Evolutionary conservation across 2,329 filamentous ascomycete genomes (phyloP), one percentile per base, ranked within the genome.

Genomic region (Neocucurbitaria cava): DNA sequence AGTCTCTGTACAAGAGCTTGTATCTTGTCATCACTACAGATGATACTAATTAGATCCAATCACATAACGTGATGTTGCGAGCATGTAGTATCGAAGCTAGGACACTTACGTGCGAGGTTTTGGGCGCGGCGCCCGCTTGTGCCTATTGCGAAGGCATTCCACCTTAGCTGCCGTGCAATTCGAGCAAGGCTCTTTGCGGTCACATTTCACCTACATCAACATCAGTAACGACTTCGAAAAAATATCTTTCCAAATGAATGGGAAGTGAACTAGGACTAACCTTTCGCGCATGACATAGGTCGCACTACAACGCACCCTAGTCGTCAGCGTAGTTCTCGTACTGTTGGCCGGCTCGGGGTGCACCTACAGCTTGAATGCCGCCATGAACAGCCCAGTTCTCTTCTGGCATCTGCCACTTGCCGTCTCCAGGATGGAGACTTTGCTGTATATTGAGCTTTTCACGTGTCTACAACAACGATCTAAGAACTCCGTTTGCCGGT

Each of bases 181-280:
- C 24, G 59, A 58, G 41, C 72, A 74, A 30, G 72, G 72, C 17
- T 72, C 68, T 41, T 72, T 64, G 21, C 72, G 68, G 51, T 74
- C 66, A 39, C 72, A 74, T 56, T 72, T 74, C 24, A 74, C 69
- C 71, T 73, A 26, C n/a, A 21, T 23, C 18, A 35, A 13, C 10
- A 35, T 35, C 31, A 35, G 31, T n/a, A n/a, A n/a, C n/a, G n/a
- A n/a, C n/a, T n/a, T n/a, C n/a, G n/a, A n/a, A n/a, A n/a, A n/a
- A n/a, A n/a, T n/a, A n/a, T n/a, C n/a, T n/a, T n/a, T n/a, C n/a
- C n/a, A n/a, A n/a, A n/a, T n/a, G n/a, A n/a, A n/a, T n/a, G n/a
- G n/a, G n/a, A n/a, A 15, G 31, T n/a, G 15, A 35, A 17, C n/a
- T 35, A 35, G 5, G 5, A 35, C 31, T 17, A n/a, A 46, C 56